Conservation (phyloP, 78 protist genomes). For the Creolimax fragrantissima region DNA sequence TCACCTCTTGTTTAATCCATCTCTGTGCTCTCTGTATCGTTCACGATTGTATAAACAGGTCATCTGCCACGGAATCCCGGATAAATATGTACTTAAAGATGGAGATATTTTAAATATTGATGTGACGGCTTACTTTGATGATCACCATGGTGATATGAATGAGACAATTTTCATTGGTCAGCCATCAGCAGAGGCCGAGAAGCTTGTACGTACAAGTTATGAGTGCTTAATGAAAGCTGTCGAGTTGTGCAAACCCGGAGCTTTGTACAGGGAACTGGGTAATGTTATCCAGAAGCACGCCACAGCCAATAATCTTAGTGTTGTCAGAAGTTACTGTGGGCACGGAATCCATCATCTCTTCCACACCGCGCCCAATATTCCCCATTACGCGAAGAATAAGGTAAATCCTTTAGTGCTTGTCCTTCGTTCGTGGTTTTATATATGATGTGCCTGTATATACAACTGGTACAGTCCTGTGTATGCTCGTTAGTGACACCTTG, state of each 20-base stretch:
- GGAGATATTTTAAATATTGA: conserved; percentile 91
- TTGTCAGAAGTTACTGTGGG: conserved; percentile 78
- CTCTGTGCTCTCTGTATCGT: background rate
- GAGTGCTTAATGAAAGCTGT: conserved; percentile 52
- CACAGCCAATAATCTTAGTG: conserved; percentile 31
- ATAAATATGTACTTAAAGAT: conserved; percentile 53
- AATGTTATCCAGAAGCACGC: conserved; percentile 65
- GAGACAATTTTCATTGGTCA: conserved; percentile 84
- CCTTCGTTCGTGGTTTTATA: too few species aligned
- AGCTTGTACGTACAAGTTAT: conserved; percentile 21
- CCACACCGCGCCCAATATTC: conserved; percentile 80
- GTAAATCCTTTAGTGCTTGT: background rate
- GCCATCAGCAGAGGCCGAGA: conserved; percentile 34
- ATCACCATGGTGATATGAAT: conserved; percentile 85
- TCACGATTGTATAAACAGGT: conserved; percentile 33
- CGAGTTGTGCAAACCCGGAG: conserved; percentile 41
- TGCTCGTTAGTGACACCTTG: too few species aligned
- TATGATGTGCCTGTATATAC: too few species aligned
- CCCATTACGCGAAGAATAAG: conserved; percentile 61
- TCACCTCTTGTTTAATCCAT: background rate
- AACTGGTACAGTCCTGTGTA: too few species aligned
- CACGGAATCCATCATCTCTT: conserved; percentile 86
- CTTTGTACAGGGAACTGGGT: conserved; percentile 69
- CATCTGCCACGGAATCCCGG: conserved; percentile 98
- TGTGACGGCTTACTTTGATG: conserved; percentile 74